Percentiles rank a stretch among this genome's conserved stretches.
Evolutionary conservation across 345 rosid species (phyloP).

Genomic region (Brassica rapa): DNA sequence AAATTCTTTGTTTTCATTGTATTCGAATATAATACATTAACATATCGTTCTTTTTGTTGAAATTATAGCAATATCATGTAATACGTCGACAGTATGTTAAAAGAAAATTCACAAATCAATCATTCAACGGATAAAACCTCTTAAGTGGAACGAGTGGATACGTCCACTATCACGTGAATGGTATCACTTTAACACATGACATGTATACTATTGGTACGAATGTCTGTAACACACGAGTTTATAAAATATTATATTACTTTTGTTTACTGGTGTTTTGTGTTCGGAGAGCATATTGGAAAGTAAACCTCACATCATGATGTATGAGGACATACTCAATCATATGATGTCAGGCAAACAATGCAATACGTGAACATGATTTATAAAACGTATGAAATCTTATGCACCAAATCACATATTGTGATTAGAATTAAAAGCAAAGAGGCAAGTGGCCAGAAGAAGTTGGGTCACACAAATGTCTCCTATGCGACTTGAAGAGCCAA

Average conservation of each 20-base stretch:
- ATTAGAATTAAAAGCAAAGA: slow-evolving; percentile 6
- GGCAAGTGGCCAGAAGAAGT: slow-evolving; percentile 29
- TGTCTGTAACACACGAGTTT: not conserved
- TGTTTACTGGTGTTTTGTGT: not conserved
- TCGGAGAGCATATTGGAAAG: not conserved
- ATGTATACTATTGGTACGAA: not conserved
- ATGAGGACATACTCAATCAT: not conserved
- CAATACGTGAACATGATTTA: not conserved
- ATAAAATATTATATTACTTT: not conserved
- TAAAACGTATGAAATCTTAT: not conserved
- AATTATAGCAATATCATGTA: not conserved
- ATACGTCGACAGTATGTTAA: slow-evolving; percentile 3
- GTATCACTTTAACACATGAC: not conserved
- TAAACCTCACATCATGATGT: not conserved
- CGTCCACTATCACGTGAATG: slow-evolving; percentile 11
- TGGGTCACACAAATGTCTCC: slow-evolving; percentile 28
- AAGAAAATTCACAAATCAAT: not conserved
- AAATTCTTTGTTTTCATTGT: slow-evolving; percentile 6
- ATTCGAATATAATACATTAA: not conserved
- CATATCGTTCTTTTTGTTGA: not conserved
- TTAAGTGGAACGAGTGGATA: slow-evolving; percentile 20
- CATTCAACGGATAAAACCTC: not conserved
- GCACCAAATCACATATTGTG: slow-evolving; percentile 16
- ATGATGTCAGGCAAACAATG: slow-evolving; percentile 6
- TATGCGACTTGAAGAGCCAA: slow-evolving; percentile 36